Percentiles rank a stretch among this genome's conserved stretches.
phyloP scores from a whole-genome alignment of 23 red algal species.

The Gracilariopsis chorda region DNA sequence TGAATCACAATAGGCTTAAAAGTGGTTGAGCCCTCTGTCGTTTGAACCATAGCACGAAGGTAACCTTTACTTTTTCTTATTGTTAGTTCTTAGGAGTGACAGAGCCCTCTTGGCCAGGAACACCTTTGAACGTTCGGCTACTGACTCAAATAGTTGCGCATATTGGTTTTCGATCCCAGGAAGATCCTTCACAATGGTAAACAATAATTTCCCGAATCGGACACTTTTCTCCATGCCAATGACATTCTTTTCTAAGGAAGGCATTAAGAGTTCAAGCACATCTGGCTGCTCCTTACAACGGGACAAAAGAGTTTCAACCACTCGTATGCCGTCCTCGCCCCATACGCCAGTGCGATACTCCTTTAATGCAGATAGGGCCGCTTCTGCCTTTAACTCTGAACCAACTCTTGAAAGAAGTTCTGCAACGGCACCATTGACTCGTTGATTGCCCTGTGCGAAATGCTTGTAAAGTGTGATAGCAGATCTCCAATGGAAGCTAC shows the following conservation, averaged over 20 bases:
- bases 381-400: background rate
- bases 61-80: background rate
- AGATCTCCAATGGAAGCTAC: constrained; percentile 33
- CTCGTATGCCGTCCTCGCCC: constrained; percentile 54
- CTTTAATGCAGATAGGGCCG: background rate
- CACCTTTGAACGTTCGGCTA: constrained; percentile 24
- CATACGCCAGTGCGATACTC: constrained; percentile 3
- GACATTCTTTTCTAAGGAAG: constrained; percentile 39
- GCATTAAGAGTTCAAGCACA: background rate
- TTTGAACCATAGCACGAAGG: too few species aligned
- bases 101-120: constrained; percentile 67
- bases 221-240: constrained; percentile 55
- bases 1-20: too few species aligned
- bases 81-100: constrained; percentile 3
- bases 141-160: constrained; percentile 21
- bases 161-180: constrained; percentile 30
- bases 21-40: background rate
- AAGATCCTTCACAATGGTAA: constrained; percentile 24
- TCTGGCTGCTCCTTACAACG: constrained; percentile 1
- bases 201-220: constrained; percentile 66
- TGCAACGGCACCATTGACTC: constrained; percentile 22
- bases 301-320: constrained; percentile 47
- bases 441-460: background rate
- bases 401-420: constrained; percentile 27
- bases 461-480: constrained; percentile 4